phyloP scores from a whole-genome alignment of 2,329 filamentous ascomycete species.

The Chaetomium globosum region DNA sequence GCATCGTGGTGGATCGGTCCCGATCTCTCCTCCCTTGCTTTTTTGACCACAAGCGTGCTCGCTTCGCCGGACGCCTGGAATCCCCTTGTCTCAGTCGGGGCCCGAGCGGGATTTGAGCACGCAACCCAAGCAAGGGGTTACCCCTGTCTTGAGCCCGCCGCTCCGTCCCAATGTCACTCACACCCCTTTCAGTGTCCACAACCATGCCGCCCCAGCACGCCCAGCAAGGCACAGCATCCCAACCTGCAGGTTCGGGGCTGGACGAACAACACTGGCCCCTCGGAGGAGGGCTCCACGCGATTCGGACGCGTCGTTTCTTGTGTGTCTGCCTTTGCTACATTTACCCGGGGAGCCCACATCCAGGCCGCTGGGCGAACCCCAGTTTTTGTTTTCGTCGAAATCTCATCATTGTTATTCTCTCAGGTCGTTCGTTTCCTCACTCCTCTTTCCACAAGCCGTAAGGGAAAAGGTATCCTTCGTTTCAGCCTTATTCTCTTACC shows the following conservation, averaged over 20 bases:
- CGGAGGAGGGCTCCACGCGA: conserved; percentile 28
- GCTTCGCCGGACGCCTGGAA: conserved; percentile 9
- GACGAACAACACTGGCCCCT: conserved; percentile 27
- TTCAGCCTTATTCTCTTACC: conserved; percentile 5
- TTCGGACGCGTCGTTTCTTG: conserved; percentile 24
- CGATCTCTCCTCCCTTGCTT: conserved; percentile 20
- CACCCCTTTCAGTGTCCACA: conserved; percentile 15
- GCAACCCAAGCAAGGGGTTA: conserved; percentile 18
- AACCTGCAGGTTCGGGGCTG: conserved; percentile 24
- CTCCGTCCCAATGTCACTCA: conserved; percentile 12
- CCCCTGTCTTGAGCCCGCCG: conserved; percentile 17
- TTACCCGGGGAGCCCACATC: conserved; percentile 33
- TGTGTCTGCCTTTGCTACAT: conserved; percentile 29
- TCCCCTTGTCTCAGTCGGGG: conserved; percentile 11
- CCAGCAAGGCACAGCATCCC: conserved; percentile 29
- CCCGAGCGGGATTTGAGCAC: conserved; percentile 22
- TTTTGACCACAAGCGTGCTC: conserved; percentile 3
- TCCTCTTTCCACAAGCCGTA: not conserved
- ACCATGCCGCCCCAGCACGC: conserved; percentile 5
- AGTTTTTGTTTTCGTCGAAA: conserved; percentile 21
- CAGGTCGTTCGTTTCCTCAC: conserved; percentile 9
- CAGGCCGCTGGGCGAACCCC: conserved; percentile 23
- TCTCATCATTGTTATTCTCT: not conserved
- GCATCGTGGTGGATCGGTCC: conserved; percentile 17
- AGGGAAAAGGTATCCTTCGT: conserved; percentile 12